A percentile compares a stretch with the other conserved stretches of the same genome.
These are phyloP conservation scores for Metschnikowia peoriensis DNA, from an alignment of 805 yeast species.

Conservation along the genomic window DNA sequence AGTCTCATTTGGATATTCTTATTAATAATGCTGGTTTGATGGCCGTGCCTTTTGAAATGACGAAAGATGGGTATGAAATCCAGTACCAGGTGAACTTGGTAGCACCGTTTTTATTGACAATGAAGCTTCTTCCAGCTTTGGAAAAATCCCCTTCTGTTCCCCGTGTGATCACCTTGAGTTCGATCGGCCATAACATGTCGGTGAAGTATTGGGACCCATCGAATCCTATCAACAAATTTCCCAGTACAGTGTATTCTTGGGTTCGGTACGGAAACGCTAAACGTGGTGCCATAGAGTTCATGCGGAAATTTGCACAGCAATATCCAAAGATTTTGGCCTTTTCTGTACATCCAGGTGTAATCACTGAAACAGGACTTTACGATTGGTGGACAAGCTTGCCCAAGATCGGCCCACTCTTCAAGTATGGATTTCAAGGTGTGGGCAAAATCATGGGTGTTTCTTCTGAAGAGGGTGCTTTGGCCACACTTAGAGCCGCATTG, in stretches of 20 bases:
- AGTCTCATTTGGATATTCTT: slow-evolving; percentile 30
- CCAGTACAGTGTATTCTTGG: slow-evolving; percentile 28
- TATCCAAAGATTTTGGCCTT: slow-evolving; percentile 32
- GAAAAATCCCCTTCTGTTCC: slow-evolving; percentile 23
- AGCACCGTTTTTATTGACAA: slow-evolving; percentile 34
- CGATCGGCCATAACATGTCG: slow-evolving; percentile 32
- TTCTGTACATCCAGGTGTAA: slow-evolving; percentile 41
- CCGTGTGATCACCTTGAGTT: slow-evolving; percentile 31
- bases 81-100: slow-evolving; percentile 42
- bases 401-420: slow-evolving; percentile 22
- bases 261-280: slow-evolving; percentile 38
- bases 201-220: slow-evolving; percentile 25
- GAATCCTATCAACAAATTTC: slow-evolving; percentile 23
- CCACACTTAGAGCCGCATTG: slow-evolving; percentile 34
- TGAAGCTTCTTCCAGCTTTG: slow-evolving; percentile 28
- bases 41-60: slow-evolving; percentile 36
- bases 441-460: slow-evolving; percentile 26
- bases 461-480: slow-evolving; percentile 34
- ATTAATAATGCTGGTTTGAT: slow-evolving; percentile 43
- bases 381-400: slow-evolving; percentile 28
- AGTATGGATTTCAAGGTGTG: slow-evolving; percentile 14
- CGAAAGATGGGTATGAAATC: slow-evolving; percentile 38
- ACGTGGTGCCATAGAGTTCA: slow-evolving; percentile 31
- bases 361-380: slow-evolving; percentile 34
- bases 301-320: slow-evolving; percentile 25